These are phyloP conservation scores for Colletotrichum truncatum DNA, from an alignment of 2,329 filamentous ascomycete genomes.

Conservation along the genomic window DNA sequence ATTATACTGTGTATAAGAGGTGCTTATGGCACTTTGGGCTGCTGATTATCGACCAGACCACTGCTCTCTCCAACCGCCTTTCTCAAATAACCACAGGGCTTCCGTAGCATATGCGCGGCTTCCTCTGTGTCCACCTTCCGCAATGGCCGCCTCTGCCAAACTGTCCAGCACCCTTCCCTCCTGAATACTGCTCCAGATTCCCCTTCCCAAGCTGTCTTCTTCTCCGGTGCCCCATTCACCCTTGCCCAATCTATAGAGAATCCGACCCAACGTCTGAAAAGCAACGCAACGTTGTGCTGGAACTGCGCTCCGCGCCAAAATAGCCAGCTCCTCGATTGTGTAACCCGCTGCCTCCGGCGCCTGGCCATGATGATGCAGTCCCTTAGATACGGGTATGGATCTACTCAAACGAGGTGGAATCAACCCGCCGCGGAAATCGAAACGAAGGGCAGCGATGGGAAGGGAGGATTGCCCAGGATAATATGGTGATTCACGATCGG, in stretches of 20 bases:
- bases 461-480: conserved; percentile 79
- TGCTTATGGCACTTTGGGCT: too few species aligned
- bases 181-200: conserved; percentile 84
- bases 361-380: conserved; percentile 92
- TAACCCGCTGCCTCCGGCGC: conserved; percentile 95
- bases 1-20: too few species aligned
- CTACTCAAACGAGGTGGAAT: conserved; percentile 81
- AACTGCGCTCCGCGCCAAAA: conserved; percentile 82
- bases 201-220: conserved; percentile 72
- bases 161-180: conserved; percentile 80
- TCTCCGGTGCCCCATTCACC: conserved; percentile 72
- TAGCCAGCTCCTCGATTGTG: conserved; percentile 86
- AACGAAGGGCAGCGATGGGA: conserved; percentile 82
- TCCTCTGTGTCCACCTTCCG: conserved; percentile 76
- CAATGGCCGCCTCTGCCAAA: conserved; percentile 78
- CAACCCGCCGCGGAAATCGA: conserved; percentile 85
- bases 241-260: conserved; percentile 83
- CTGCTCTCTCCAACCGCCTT: conserved; percentile 75
- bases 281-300: conserved; percentile 90
- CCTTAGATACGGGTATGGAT: conserved; percentile 77
- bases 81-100: conserved; percentile 84
- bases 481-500: conserved; percentile 80
- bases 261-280: conserved; percentile 87
- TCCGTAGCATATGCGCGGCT: conserved; percentile 87
- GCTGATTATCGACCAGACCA: conserved; percentile 62